phyloP scores from a whole-genome alignment of 1,284 basidiomycete species.

The Irpex sp. region DNA sequence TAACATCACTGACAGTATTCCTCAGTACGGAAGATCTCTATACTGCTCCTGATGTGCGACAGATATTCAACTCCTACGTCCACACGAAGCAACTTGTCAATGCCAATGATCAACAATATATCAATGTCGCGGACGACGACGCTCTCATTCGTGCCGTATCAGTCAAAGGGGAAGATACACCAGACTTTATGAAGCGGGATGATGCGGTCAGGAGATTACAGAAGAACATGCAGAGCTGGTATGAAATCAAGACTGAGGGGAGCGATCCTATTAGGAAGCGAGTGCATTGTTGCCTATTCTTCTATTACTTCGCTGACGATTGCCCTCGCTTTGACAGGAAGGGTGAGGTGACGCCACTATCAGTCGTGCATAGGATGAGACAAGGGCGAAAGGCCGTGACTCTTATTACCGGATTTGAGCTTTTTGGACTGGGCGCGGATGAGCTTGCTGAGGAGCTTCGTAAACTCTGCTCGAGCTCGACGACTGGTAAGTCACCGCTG shows the following conservation, averaged over 20 bases:
- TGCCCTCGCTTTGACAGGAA: constrained; percentile 47
- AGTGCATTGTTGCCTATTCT: constrained; percentile 17
- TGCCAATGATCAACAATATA: constrained; percentile 58
- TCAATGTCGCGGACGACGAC: constrained; percentile 59
- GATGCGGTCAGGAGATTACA: constrained; percentile 54
- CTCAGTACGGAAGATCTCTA: constrained; percentile 53
- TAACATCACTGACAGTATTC: constrained; percentile 8
- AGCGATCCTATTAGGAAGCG: constrained; percentile 55
- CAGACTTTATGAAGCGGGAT: constrained; percentile 68
- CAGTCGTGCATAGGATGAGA: constrained; percentile 64
- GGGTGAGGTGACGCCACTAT: constrained; percentile 67
- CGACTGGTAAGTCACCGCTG: constrained; percentile 49
- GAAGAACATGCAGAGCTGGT: constrained; percentile 71
- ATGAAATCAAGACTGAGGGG: constrained; percentile 52
- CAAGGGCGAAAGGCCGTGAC: constrained; percentile 79
- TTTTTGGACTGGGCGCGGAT: constrained; percentile 66
- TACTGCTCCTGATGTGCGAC: constrained; percentile 49
- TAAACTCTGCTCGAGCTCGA: constrained; percentile 73
- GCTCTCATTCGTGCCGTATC: constrained; percentile 47
- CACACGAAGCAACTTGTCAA: constrained; percentile 61
- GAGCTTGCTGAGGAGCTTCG: constrained; percentile 78
- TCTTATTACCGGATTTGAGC: constrained; percentile 74
- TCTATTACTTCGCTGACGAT: constrained; percentile 5
- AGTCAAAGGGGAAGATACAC: constrained; percentile 38
- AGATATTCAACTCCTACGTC: constrained; percentile 62